Conservation (phyloP, 192 early-diverging fungal genomes). For the Podila epigama region DNA sequence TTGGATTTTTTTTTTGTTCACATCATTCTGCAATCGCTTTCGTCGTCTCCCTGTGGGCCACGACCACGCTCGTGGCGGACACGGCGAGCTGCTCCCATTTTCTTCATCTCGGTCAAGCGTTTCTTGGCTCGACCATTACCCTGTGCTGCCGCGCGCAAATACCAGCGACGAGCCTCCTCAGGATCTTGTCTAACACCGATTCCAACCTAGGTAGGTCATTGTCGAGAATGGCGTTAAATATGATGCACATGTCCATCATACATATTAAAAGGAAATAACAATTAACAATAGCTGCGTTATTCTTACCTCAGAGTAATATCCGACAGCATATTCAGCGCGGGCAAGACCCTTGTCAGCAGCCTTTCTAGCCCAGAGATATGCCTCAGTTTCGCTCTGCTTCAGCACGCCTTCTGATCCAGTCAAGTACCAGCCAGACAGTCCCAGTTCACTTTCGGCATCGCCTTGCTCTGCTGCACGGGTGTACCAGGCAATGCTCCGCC, state of each 20-base stretch:
- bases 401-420: conserved; percentile 92
- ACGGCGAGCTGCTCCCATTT: conserved; percentile 53
- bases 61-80: conserved; percentile 41
- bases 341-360: conserved; percentile 94
- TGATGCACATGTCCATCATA: not conserved
- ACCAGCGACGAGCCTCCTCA: conserved; percentile 91
- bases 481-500: conserved; percentile 96
- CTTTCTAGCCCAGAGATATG: conserved; percentile 97
- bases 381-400: conserved; percentile 90
- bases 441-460: conserved; percentile 90
- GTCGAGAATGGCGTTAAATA: not conserved
- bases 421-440: conserved; percentile 97
- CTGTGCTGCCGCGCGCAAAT: conserved; percentile 73
- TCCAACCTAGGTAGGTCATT: conserved; percentile 56
- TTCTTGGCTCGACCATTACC: conserved; percentile 84
- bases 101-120: conserved; percentile 85
- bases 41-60: conserved; percentile 24
- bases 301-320: conserved; percentile 86
- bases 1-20: not conserved
- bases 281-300: too few species aligned
- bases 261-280: too few species aligned
- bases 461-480: conserved; percentile 90
- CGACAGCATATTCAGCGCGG: conserved; percentile 97
- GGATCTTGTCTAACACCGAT: conserved; percentile 81
- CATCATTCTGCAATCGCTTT: conserved; percentile 52